Percentiles rank a stretch among this genome's conserved stretches.
phyloP scores from a whole-genome alignment of 495 filamentous ascomycete species.

The Penicillium fimorum region DNA sequence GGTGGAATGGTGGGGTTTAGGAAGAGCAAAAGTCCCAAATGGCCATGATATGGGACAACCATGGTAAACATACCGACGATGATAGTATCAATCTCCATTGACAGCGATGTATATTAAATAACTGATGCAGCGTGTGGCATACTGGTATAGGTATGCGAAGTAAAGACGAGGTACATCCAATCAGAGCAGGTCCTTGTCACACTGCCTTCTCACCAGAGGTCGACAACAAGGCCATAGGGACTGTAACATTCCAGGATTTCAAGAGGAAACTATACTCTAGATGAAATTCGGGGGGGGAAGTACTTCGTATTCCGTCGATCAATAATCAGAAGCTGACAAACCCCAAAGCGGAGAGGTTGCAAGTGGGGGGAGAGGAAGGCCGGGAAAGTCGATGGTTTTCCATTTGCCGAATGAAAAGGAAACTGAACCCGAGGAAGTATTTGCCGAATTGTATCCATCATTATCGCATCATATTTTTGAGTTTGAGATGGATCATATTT shows the following conservation, averaged over 20 bases:
- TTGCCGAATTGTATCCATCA: background rate
- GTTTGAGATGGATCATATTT: background rate
- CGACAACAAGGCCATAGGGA: slow-evolving; percentile 25
- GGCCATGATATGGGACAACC: background rate
- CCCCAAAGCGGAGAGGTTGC: background rate
- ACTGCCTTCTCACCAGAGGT: slow-evolving; percentile 25
- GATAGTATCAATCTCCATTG: slow-evolving; percentile 48
- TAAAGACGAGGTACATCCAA: background rate
- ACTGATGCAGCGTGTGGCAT: slow-evolving; percentile 38
- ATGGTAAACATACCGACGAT: slow-evolving; percentile 43
- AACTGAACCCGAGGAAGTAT: background rate
- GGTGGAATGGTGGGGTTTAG: slow-evolving; percentile 15
- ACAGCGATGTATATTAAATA: slow-evolving; percentile 31
- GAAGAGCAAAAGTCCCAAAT: slow-evolving; percentile 6
- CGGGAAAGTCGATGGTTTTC: slow-evolving; percentile 1
- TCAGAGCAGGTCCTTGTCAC: slow-evolving; percentile 9
- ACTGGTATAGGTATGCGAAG: slow-evolving; percentile 28
- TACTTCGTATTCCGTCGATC: slow-evolving; percentile 16
- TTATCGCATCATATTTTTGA: background rate
- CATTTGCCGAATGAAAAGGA: slow-evolving; percentile 5
- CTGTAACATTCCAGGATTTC: slow-evolving; percentile 13
- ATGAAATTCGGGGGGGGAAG: slow-evolving; percentile 14
- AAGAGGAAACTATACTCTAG: slow-evolving; percentile 3
- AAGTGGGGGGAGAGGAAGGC: slow-evolving; percentile 15
- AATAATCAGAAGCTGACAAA: slow-evolving; percentile 33